phyloP scores from a whole-genome alignment of 1,139 yeast species.

The Pichia sp. region DNA sequence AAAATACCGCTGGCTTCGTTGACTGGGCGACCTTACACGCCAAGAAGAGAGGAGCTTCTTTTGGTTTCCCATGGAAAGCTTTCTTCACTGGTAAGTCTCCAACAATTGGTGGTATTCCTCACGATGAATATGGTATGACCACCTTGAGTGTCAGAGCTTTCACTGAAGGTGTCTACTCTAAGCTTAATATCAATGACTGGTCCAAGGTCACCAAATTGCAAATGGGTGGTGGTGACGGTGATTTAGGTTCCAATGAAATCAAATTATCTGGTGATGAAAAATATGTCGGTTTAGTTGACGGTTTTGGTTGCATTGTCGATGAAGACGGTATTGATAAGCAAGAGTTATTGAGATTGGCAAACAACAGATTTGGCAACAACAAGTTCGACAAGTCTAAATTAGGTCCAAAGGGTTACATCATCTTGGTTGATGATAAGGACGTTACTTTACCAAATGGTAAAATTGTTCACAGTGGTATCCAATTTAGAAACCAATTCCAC shows the following conservation, averaged over 20 bases:
- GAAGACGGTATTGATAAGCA: constrained; percentile 80
- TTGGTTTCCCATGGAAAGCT: constrained; percentile 98
- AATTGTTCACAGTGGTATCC: constrained; percentile 74
- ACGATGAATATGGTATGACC: constrained; percentile 98
- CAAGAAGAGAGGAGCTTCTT: constrained; percentile 77
- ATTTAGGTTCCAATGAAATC: constrained; percentile 93
- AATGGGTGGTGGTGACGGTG: constrained; percentile 99
- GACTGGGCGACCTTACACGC: constrained; percentile 99
- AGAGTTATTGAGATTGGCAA: constrained; percentile 78
- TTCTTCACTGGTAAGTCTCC: constrained; percentile 96
- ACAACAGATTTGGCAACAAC: constrained; percentile 70
- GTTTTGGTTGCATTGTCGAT: constrained; percentile 92
- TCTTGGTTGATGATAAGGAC: constrained; percentile 83
- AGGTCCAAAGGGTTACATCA: constrained; percentile 71
- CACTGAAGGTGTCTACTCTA: constrained; percentile 83
- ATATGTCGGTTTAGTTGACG: constrained; percentile 89
- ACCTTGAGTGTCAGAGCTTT: constrained; percentile 90
- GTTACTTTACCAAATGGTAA: constrained; percentile 70
- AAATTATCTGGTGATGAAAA: constrained; percentile 72
- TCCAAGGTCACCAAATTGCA: constrained; percentile 71
- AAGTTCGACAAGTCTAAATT: constrained; percentile 64
- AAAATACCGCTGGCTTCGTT: constrained; percentile 92
- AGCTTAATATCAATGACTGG: constrained; percentile 55
- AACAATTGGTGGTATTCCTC: constrained; percentile 93
- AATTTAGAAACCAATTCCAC: constrained; percentile 92